Percentiles rank a stretch among this genome's conserved stretches.
Evolutionary conservation across 805 yeast genomes (phyloP).

Genomic region (Myxozyma kluyveri): DNA sequence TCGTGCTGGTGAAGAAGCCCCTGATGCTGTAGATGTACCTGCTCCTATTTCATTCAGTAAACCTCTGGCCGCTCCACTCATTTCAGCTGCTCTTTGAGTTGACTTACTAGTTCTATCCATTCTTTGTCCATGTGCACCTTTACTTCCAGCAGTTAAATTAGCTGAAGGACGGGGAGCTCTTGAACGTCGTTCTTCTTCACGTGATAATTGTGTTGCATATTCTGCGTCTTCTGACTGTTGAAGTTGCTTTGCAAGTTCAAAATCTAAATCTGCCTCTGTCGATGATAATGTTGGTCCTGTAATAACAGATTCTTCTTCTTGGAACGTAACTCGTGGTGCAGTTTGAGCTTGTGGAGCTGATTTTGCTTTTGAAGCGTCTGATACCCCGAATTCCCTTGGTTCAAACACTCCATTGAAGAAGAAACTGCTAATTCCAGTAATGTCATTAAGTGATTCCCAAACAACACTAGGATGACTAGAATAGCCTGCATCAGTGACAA

Average conservation of each 20-base stretch:
- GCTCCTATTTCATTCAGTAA: slow-evolving; percentile 11
- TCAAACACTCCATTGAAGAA: slow-evolving; percentile 66
- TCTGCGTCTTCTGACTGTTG: slow-evolving; percentile 36
- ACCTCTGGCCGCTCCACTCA: slow-evolving; percentile 10
- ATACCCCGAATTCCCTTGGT: slow-evolving; percentile 37
- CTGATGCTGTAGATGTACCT: neutral
- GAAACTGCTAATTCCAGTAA: slow-evolving; percentile 65
- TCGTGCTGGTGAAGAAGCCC: neutral
- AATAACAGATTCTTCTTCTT: neutral
- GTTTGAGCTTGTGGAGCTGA: neutral
- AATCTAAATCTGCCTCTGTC: slow-evolving; percentile 34
- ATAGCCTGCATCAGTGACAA: slow-evolving; percentile 76
- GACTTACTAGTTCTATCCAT: neutral
- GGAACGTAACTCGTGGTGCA: neutral
- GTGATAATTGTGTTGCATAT: slow-evolving; percentile 30
- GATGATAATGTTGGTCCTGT: neutral
- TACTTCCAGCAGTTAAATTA: neutral
- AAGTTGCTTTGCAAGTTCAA: slow-evolving; percentile 36
- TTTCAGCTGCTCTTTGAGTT: neutral
- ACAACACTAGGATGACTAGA: slow-evolving; percentile 50
- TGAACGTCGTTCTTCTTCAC: slow-evolving; percentile 9
- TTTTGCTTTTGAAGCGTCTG: slow-evolving; percentile 2
- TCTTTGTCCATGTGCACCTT: slow-evolving; percentile 11
- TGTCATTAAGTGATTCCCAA: slow-evolving; percentile 75
- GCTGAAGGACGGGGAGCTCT: neutral